Evolutionary conservation across 2,329 filamentous ascomycete species (phyloP).

Genomic region (Neonectria faginata): DNA sequence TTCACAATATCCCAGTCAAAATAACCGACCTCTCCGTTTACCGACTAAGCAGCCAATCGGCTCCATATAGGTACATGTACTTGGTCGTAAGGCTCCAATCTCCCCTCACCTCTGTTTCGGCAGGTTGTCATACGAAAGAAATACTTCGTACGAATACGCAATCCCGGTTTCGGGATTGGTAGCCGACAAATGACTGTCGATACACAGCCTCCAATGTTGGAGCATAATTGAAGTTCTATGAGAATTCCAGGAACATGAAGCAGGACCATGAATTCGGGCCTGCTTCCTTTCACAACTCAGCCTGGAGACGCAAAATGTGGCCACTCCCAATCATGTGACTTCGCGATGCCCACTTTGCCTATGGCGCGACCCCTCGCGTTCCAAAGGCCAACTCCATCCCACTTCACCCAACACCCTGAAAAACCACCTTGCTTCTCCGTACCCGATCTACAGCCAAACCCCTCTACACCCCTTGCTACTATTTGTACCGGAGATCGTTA

Average conservation of each 20-base stretch:
- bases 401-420: constrained; percentile 6
- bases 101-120: neutral
- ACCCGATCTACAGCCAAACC: neutral
- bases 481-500: neutral
- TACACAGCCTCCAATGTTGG: neutral
- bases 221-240: neutral
- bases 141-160: neutral
- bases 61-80: neutral
- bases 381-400: constrained; percentile 34
- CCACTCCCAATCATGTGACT: constrained; percentile 45
- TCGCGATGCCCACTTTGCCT: constrained; percentile 44
- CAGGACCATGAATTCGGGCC: neutral
- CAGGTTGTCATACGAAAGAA: neutral
- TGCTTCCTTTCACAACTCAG: neutral
- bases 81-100: neutral
- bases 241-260: neutral
- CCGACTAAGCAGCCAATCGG: neutral
- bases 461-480: neutral
- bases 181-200: neutral
- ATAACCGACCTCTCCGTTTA: neutral
- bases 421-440: constrained; percentile 3
- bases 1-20: neutral
- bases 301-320: neutral
- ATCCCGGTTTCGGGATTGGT: neutral
- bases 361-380: constrained; percentile 39